phyloP scores from a whole-genome alignment of 2,329 filamentous ascomycete genomes.

The Chrysoporthe cubensis region DNA sequence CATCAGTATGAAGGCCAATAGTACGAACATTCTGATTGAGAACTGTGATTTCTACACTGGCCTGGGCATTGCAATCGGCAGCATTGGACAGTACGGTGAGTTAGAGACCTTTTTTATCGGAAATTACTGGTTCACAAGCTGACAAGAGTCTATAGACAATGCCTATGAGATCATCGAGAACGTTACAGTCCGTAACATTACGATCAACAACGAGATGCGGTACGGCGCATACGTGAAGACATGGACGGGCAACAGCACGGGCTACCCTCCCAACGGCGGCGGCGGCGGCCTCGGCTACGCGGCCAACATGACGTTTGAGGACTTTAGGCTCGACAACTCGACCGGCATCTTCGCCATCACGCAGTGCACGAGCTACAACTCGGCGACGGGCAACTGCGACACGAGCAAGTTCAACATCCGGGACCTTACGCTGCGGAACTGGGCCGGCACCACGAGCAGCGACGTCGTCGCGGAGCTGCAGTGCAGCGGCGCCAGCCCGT shows the following conservation, averaged over 20 bases:
- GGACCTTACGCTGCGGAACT: slow-evolving; percentile 29
- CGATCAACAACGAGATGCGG: slow-evolving; percentile 39
- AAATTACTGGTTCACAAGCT: background rate
- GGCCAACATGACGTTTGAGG: slow-evolving; percentile 32
- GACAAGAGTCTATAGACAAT: slow-evolving; percentile 3
- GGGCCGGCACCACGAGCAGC: slow-evolving; percentile 27
- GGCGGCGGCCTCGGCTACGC: slow-evolving; percentile 30
- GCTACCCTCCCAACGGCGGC: slow-evolving; percentile 28
- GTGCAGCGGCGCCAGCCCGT: slow-evolving; percentile 29
- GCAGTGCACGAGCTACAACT: slow-evolving; percentile 33
- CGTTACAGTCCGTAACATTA: slow-evolving; percentile 40
- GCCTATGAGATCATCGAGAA: slow-evolving; percentile 27
- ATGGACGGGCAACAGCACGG: slow-evolving; percentile 24
- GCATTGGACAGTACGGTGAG: slow-evolving; percentile 43
- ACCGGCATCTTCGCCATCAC: slow-evolving; percentile 29
- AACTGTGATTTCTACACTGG: slow-evolving; percentile 44
- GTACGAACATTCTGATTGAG: slow-evolving; percentile 43
- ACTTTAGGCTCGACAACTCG: slow-evolving; percentile 31
- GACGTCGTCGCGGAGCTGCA: slow-evolving; percentile 27
- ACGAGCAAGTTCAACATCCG: slow-evolving; percentile 32
- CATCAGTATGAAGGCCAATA: slow-evolving; percentile 46
- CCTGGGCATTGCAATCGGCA: slow-evolving; percentile 44
- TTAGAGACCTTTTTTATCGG: slow-evolving; percentile 33
- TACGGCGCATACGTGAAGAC: slow-evolving; percentile 31
- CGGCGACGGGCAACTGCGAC: slow-evolving; percentile 30